Evolutionary conservation across 208 protist genomes (phyloP).

Genomic region (Leptomonas seymouri): DNA sequence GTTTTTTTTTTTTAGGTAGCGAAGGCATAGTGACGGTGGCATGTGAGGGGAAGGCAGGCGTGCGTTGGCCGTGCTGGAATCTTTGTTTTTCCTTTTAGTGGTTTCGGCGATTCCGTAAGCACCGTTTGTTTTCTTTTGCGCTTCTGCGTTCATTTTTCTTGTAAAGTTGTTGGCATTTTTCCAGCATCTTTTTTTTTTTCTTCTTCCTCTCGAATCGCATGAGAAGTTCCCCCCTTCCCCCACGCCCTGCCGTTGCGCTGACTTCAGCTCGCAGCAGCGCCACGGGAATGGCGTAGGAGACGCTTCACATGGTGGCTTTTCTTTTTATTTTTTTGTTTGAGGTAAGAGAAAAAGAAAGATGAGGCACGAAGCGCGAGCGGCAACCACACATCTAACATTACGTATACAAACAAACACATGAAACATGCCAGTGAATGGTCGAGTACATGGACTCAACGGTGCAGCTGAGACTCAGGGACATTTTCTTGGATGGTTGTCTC

Average conservation of each 20-base stretch:
- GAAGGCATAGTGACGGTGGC: conserved; percentile 4
- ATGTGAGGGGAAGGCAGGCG: neutral
- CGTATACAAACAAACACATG: conserved; percentile 15
- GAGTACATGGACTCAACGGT: no score
- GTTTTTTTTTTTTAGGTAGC: conserved; percentile 15
- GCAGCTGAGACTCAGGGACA: neutral
- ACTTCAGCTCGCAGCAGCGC: neutral
- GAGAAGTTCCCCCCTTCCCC: no score
- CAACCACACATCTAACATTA: conserved; percentile 16
- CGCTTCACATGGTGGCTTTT: no score
- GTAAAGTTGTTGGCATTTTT: neutral
- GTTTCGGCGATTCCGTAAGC: neutral
- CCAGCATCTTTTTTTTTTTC: no score
- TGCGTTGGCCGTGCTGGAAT: neutral
- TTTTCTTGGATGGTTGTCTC: no score
- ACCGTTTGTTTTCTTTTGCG: neutral
- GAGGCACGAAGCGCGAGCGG: neutral
- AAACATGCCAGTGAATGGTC: neutral
- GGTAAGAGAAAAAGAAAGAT: neutral
- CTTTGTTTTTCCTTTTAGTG: neutral
- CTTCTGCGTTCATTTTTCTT: neutral
- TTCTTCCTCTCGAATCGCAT: no score
- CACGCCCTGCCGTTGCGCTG: no score
- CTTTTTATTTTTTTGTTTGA: conserved; percentile 8
- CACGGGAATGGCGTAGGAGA: no score